Conservation (phyloP, 2,329 filamentous ascomycete genomes). For the Paecilomyces sp. region DNA sequence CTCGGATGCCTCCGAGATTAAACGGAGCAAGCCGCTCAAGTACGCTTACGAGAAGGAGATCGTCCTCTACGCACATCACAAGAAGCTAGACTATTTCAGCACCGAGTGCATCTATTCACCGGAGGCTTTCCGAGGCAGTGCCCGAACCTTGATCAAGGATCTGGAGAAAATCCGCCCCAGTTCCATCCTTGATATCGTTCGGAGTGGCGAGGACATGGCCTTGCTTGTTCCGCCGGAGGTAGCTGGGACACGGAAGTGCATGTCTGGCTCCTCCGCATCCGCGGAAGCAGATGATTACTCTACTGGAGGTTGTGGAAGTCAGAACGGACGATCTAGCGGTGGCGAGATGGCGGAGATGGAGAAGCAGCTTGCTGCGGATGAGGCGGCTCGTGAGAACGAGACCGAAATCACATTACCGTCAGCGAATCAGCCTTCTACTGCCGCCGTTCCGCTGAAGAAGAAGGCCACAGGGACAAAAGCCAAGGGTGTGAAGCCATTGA, state of each 20-base stretch:
- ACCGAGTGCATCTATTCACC: slow-evolving; percentile 98
- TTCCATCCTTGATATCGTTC: slow-evolving; percentile 88
- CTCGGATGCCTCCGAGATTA: slow-evolving; percentile 73
- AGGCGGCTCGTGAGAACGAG: slow-evolving; percentile 55
- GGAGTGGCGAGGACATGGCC: slow-evolving; percentile 94
- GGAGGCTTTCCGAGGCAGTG: slow-evolving; percentile 90
- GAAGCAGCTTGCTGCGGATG: slow-evolving; percentile 59
- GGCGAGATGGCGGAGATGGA: slow-evolving; percentile 82
- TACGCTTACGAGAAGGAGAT: slow-evolving; percentile 99
- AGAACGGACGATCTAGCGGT: slow-evolving; percentile 58
- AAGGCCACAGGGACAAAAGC: slow-evolving; percentile 16
- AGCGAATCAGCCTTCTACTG: slow-evolving; percentile 5
- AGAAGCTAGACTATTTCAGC: slow-evolving; percentile 94
- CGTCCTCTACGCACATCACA: slow-evolving; percentile 93
- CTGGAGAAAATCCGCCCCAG: slow-evolving; percentile 88
- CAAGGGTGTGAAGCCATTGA: slow-evolving; percentile 55
- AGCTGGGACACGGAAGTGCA: slow-evolving; percentile 23
- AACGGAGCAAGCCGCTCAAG: slow-evolving; percentile 92
- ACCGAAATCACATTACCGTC: slow-evolving; percentile 52
- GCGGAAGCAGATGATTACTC: slow-evolving; percentile 47
- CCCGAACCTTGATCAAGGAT: slow-evolving; percentile 87
- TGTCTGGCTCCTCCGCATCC: slow-evolving; percentile 16
- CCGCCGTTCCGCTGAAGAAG: slow-evolving; percentile 13
- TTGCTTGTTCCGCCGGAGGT: slow-evolving; percentile 64
- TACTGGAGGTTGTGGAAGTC: slow-evolving; percentile 67